Evolutionary conservation across 495 filamentous ascomycete species (phyloP).

Genomic region (Elaphomyces granulatus): DNA sequence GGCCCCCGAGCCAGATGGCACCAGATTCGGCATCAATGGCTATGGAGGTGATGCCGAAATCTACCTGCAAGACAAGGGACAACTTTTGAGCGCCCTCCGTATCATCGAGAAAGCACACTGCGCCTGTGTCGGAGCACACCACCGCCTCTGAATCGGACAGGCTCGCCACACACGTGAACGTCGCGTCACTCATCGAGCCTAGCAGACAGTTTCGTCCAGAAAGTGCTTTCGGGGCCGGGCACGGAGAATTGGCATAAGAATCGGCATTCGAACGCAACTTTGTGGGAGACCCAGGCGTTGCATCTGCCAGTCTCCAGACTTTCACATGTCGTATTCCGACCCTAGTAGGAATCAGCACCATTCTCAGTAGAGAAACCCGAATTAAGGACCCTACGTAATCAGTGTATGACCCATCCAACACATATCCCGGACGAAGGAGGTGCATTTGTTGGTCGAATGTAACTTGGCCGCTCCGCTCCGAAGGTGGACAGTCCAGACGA

Average conservation of each 20-base stretch:
- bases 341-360: slow-evolving; percentile 22
- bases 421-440: slow-evolving; percentile 64
- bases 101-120: slow-evolving; percentile 54
- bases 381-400: slow-evolving; percentile 45
- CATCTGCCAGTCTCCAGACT: slow-evolving; percentile 72
- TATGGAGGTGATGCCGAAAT: slow-evolving; percentile 33
- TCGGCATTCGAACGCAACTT: slow-evolving; percentile 35
- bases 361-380: neutral
- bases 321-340: slow-evolving; percentile 86
- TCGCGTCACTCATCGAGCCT: slow-evolving; percentile 53
- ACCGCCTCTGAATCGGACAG: slow-evolving; percentile 47
- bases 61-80: slow-evolving; percentile 18
- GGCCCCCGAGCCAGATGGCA: slow-evolving; percentile 42
- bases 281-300: slow-evolving; percentile 28
- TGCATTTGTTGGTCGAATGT: slow-evolving; percentile 90
- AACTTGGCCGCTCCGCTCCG: slow-evolving; percentile 74
- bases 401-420: slow-evolving; percentile 69
- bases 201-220: slow-evolving; percentile 45
- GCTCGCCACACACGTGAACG: slow-evolving; percentile 63
- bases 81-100: slow-evolving; percentile 54
- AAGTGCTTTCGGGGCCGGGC: slow-evolving; percentile 39
- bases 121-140: slow-evolving; percentile 33
- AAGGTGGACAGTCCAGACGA: slow-evolving; percentile 74
- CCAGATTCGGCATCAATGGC: slow-evolving; percentile 39
- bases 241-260: slow-evolving; percentile 22